phyloP scores from a whole-genome alignment of 1,139 yeast species.

The Kodamaea derodonti region DNA sequence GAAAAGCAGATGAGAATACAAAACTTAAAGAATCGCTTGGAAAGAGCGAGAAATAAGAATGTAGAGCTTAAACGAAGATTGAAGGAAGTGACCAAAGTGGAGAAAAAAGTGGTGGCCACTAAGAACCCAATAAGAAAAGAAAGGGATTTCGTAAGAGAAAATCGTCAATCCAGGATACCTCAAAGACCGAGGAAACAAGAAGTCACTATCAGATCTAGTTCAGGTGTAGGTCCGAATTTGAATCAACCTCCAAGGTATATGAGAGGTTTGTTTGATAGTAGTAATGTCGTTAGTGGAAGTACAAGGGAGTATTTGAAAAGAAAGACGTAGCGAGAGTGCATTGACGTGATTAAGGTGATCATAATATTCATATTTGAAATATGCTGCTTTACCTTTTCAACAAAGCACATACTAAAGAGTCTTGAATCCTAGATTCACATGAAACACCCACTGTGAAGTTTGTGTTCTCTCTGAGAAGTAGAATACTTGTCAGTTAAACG shows the following conservation, averaged over 20 bases:
- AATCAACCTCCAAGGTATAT: constrained; percentile 45
- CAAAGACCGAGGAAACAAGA: constrained; percentile 8
- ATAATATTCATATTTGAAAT: no score
- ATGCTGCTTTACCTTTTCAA: no score
- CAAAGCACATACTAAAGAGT: no score
- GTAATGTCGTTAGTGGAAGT: constrained; percentile 6
- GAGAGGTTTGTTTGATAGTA: constrained; percentile 34
- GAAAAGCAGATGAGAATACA: constrained; percentile 24
- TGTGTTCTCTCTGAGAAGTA: no score
- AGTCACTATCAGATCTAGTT: background rate
- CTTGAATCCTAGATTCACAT: no score
- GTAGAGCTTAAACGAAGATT: constrained; percentile 23
- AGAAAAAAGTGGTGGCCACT: background rate
- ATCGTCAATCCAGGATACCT: constrained; percentile 13
- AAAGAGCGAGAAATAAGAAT: constrained; percentile 23
- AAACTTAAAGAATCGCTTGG: constrained; percentile 20
- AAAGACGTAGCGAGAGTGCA: background rate
- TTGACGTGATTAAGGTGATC: no score
- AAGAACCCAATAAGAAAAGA: background rate
- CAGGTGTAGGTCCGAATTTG: constrained; percentile 26
- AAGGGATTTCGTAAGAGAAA: no score
- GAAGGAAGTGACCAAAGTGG: constrained; percentile 5
- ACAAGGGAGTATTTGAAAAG: background rate
- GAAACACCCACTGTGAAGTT: no score
- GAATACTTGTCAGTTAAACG: no score